A percentile compares a stretch with the other conserved stretches of the same genome.
These are phyloP conservation scores for Aspergillus sclerotioniger DNA, from an alignment of 495 filamentous ascomycete genomes.

Conservation along the genomic window DNA sequence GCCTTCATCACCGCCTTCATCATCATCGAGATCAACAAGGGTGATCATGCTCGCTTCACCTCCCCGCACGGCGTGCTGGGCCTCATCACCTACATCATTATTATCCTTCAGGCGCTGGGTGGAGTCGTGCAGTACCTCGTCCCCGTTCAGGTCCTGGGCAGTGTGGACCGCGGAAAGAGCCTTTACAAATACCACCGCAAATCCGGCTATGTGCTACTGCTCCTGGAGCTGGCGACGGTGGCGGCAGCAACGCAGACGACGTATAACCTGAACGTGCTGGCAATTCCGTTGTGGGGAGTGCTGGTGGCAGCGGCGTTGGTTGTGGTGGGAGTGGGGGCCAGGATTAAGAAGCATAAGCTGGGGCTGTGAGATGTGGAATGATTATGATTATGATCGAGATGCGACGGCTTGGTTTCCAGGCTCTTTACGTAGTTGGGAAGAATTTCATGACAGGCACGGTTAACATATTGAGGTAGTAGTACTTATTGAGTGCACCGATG, in stretches of 20 bases:
- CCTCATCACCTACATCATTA: conserved; percentile 66
- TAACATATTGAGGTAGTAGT: no score
- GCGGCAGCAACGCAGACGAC: conserved; percentile 71
- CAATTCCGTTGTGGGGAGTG: conserved; percentile 72
- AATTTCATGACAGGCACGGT: no score
- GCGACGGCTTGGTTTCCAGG: no score
- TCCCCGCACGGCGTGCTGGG: conserved; percentile 79
- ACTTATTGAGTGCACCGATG: no score
- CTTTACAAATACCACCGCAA: conserved; percentile 87
- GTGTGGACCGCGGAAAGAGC: conserved; percentile 72
- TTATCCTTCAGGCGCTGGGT: conserved; percentile 70
- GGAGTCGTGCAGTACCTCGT: conserved; percentile 77
- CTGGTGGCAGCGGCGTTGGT: conserved; percentile 58
- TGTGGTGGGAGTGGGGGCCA: conserved; percentile 66
- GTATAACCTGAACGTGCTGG: conserved; percentile 58
- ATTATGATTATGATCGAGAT: neutral
- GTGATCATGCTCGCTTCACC: conserved; percentile 66
- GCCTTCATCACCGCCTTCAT: conserved; percentile 64
- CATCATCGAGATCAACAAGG: conserved; percentile 83
- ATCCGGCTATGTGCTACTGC: conserved; percentile 71
- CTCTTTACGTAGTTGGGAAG: no score
- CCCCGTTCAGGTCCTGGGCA: conserved; percentile 65
- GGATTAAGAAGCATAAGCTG: conserved; percentile 82
- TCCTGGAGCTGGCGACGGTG: conserved; percentile 70
- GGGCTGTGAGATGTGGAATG: conserved; percentile 43